Base-by-base conservation (phyloP, 768 basidiomycete species). In the Sporobolomyces roseus region DNA sequence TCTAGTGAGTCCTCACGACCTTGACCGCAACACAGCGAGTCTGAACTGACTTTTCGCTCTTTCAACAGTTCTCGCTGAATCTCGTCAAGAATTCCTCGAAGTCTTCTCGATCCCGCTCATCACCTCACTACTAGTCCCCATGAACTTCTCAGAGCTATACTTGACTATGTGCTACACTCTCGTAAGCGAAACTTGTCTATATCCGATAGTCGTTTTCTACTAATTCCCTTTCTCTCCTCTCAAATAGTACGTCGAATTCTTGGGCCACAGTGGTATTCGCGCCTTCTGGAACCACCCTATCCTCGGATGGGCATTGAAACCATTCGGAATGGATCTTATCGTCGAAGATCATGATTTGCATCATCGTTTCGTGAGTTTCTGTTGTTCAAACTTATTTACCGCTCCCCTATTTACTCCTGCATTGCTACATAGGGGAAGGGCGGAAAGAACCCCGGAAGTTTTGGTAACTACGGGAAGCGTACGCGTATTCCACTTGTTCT, bases 331-430 rank as follows among this genome's bases (percentile, higher is more conserved):
- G 58, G 68, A 63, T 19, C 51, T 69, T 21, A 58, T 58, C 29
- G 68, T 69, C 36, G 68, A 69, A n/a, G 68, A 69, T 53, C 68
- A 69, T 46, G 68, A 69, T 27, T 46, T 69, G 1, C 68, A 69
- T 36, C 68, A 69, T 30, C 56, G 68, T 2, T 50, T 54, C 51
- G 68, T n/a, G n/a, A n/a, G n/a, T n/a, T n/a, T n/a, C n/a, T n/a
- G n/a, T n/a, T n/a, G n/a, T n/a, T n/a, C n/a, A n/a, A n/a, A n/a
- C n/a, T n/a, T n/a, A n/a, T n/a, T n/a, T n/a, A n/a, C n/a, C n/a
- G n/a, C n/a, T n/a, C n/a, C n/a, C n/a, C n/a, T n/a, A n/a, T n/a
- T n/a, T n/a, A n/a, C n/a, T n/a, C n/a, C n/a, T n/a, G n/a, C n/a
- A n/a, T n/a, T n/a, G n/a, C n/a, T n/a, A n/a, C n/a, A n/a, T n/a